Percentiles rank a stretch among this genome's conserved stretches.
Conservation (phyloP, 2,329 filamentous ascomycete species). For the Cladosporium sp. region DNA sequence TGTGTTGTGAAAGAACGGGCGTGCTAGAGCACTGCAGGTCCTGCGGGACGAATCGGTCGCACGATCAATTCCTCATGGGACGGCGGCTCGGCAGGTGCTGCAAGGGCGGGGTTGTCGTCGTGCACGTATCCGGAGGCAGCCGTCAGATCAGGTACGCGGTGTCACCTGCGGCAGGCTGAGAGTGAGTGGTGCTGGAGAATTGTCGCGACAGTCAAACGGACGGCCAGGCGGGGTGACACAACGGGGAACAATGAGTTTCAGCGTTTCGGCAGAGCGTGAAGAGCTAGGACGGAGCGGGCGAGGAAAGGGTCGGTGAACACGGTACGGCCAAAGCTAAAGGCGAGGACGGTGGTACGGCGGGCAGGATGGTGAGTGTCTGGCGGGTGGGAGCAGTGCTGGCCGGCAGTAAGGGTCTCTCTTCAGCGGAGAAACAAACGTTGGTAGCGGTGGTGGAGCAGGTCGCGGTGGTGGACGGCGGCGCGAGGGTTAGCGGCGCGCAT, state of each 20-base stretch:
- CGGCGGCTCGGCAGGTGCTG: neutral
- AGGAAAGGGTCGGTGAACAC: neutral
- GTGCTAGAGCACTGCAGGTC: slow-evolving; percentile 8
- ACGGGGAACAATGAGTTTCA: neutral
- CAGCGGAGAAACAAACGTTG: slow-evolving; percentile 2
- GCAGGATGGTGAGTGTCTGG: neutral
- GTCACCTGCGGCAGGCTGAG: neutral
- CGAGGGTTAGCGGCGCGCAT: slow-evolving; percentile 1
- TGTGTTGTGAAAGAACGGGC: slow-evolving; percentile 3
- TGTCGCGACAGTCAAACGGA: neutral
- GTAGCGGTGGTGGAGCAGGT: slow-evolving; percentile 5
- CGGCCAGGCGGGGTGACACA: neutral
- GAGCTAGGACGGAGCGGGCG: neutral
- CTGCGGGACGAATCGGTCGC: neutral
- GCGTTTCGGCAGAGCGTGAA: neutral
- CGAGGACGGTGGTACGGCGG: neutral
- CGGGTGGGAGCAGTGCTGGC: neutral
- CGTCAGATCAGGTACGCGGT: slow-evolving; percentile 1
- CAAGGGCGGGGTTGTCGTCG: neutral
- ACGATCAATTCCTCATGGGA: slow-evolving; percentile 5
- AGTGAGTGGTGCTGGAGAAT: neutral
- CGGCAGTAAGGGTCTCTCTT: slow-evolving; percentile 4
- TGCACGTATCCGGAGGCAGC: slow-evolving; percentile 6
- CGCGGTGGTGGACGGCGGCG: neutral
- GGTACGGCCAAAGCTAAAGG: slow-evolving; percentile 2